Evolutionary conservation across 345 rosid species (phyloP).

Genomic region (Jatropha curcas): DNA sequence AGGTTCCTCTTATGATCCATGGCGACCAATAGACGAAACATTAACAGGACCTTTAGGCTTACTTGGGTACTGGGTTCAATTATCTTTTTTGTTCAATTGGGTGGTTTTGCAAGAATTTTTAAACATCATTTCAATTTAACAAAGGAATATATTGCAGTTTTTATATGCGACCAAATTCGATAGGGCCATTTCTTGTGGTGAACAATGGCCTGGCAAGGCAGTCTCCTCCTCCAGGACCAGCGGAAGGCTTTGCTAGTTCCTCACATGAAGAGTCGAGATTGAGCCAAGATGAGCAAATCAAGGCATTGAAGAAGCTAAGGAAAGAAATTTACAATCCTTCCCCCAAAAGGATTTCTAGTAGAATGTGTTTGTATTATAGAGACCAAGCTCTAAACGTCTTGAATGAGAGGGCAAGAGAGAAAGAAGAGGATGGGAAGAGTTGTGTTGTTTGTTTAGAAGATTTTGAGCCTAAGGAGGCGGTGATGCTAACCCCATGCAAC

Average conservation of each 20-base stretch:
- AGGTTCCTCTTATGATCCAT: slow-evolving; percentile 2
- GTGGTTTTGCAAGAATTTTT: not conserved
- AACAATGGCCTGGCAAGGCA: slow-evolving; percentile 6
- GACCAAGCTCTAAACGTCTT: slow-evolving; percentile 23
- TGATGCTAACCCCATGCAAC: slow-evolving; percentile 71
- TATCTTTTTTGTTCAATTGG: not conserved
- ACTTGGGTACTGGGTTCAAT: slow-evolving; percentile 20
- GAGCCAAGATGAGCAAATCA: slow-evolving; percentile 34
- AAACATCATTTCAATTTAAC: no score
- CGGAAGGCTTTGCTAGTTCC: not conserved
- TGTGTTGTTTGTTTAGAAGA: slow-evolving; percentile 84
- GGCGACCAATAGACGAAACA: slow-evolving; percentile 13
- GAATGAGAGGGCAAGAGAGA: slow-evolving; percentile 10
- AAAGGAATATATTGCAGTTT: slow-evolving; percentile 8
- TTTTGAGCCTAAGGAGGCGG: slow-evolving; percentile 61
- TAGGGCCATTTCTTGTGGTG: slow-evolving; percentile 1
- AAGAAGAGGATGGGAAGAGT: slow-evolving; percentile 54
- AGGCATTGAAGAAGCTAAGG: slow-evolving; percentile 48
- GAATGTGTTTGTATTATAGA: slow-evolving; percentile 57
- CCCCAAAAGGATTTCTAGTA: slow-evolving; percentile 45
- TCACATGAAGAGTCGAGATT: slow-evolving; percentile 16
- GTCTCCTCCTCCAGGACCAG: slow-evolving; percentile 20
- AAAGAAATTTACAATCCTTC: slow-evolving; percentile 58
- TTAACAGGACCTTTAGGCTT: slow-evolving; percentile 1
- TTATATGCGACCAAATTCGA: not conserved